Percentiles rank a stretch among this genome's conserved stretches.
Evolutionary conservation across 108 stramenopile species (phyloP).

Genomic region (Chaetoceros tenuissimus): DNA sequence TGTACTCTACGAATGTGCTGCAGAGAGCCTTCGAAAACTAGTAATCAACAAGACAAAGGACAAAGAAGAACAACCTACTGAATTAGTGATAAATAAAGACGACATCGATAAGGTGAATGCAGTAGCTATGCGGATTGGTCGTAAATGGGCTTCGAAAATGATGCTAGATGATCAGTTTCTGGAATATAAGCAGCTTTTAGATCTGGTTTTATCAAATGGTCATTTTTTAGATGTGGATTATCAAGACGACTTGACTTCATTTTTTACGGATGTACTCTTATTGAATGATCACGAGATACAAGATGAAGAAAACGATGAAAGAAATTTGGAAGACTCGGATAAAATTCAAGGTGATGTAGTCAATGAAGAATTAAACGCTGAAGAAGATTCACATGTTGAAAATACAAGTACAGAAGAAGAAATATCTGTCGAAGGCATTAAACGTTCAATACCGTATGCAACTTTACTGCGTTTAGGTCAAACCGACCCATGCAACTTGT

Average conservation of each 20-base stretch:
- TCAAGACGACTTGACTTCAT: background rate
- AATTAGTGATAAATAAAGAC: no score
- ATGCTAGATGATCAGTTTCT: no score
- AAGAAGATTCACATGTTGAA: background rate
- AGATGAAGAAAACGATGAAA: background rate
- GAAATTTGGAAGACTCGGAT: background rate
- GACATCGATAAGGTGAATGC: no score
- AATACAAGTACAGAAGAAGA: background rate
- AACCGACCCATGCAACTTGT: background rate
- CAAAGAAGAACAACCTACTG: no score
- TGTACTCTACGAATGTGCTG: background rate
- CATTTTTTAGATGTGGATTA: background rate
- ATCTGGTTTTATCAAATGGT: background rate
- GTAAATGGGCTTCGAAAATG: no score
- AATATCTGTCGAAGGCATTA: background rate
- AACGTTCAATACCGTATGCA: background rate
- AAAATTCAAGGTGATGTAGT: no score
- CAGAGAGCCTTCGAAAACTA: background rate
- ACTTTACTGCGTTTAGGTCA: background rate
- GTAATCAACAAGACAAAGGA: no score
- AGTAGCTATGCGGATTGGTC: no score
- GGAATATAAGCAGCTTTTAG: no score
- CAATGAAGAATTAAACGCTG: no score
- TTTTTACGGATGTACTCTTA: background rate
- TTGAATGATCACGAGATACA: background rate